Percentiles rank a stretch among this genome's conserved stretches.
phyloP scores from a whole-genome alignment of 768 basidiomycete species.

The Crucibulum laeve region DNA sequence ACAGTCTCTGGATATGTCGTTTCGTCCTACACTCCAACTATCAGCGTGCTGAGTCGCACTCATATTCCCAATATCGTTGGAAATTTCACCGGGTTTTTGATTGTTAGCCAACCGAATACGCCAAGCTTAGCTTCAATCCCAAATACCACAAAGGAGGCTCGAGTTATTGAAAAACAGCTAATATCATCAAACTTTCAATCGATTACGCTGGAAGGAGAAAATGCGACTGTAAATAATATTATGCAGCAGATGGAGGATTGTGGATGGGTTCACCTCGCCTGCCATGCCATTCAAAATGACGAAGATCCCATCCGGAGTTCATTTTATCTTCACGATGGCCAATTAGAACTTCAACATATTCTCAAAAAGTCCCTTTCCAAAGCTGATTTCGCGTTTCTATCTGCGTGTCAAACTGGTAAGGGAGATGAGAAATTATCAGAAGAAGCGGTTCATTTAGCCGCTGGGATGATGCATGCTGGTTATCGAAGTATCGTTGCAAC shows the following conservation, averaged over 20 bases:
- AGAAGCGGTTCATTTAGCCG: slow-evolving; percentile 33
- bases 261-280: slow-evolving; percentile 32
- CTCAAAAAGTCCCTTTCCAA: slow-evolving; percentile 15
- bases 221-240: slow-evolving; percentile 9
- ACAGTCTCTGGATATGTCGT: slow-evolving; percentile 11
- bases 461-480: slow-evolving; percentile 32
- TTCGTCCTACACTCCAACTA: slow-evolving; percentile 3
- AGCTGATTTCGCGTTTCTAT: slow-evolving; percentile 36
- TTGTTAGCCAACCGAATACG: background rate
- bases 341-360: slow-evolving; percentile 16
- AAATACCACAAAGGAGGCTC: background rate
- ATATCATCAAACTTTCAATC: background rate
- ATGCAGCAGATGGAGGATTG: slow-evolving; percentile 2
- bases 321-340: slow-evolving; percentile 13
- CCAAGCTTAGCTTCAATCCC: background rate
- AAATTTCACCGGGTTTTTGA: background rate
- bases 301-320: slow-evolving; percentile 13
- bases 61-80: background rate
- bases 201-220: slow-evolving; percentile 3
- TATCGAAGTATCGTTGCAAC: slow-evolving; percentile 32
- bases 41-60: background rate
- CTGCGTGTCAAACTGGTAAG: slow-evolving; percentile 40
- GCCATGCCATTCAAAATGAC: slow-evolving; percentile 29
- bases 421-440: slow-evolving; percentile 21
- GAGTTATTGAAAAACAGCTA: background rate